Percentiles rank a stretch among this genome's conserved stretches.
These are phyloP conservation scores for Auxenochlorella protothecoides DNA, from an alignment of 139 green algal genomes.

Conservation along the genomic window DNA sequence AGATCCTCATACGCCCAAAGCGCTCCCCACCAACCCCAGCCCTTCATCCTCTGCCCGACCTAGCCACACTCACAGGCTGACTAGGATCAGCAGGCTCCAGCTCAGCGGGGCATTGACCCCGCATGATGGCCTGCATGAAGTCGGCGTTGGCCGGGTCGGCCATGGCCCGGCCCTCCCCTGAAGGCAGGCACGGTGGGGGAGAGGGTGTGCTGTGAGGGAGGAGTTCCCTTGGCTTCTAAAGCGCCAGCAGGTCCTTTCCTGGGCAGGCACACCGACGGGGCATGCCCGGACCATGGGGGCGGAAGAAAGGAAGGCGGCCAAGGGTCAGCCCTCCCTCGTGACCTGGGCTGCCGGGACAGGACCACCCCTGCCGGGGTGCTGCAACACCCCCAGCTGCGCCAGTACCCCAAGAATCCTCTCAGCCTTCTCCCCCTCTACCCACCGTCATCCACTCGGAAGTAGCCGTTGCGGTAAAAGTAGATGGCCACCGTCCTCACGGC, in stretches of 20 bases:
- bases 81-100: slow-evolving; percentile 36
- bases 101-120: slow-evolving; percentile 59
- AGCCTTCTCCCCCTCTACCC: no score
- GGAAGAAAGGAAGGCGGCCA: background rate
- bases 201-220: no score
- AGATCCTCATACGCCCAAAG: no score
- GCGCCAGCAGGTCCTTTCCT: background rate
- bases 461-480: slow-evolving; percentile 69
- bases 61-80: background rate
- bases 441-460: slow-evolving; percentile 78
- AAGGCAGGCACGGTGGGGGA: background rate
- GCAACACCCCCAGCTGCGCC: no score
- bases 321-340: background rate
- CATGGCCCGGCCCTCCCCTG: slow-evolving; percentile 29
- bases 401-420: no score
- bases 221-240: background rate
- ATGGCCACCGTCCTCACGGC: slow-evolving; percentile 37
- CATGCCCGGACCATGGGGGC: background rate
- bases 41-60: no score
- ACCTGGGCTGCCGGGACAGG: no score
- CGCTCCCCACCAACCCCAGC: no score
- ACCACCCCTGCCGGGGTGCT: no score
- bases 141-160: slow-evolving; percentile 60
- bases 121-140: slow-evolving; percentile 57
- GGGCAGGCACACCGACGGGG: slow-evolving; percentile 1